Evolutionary conservation across 2,329 filamentous ascomycete species (phyloP).

Genomic region (Beauveria sp.): DNA sequence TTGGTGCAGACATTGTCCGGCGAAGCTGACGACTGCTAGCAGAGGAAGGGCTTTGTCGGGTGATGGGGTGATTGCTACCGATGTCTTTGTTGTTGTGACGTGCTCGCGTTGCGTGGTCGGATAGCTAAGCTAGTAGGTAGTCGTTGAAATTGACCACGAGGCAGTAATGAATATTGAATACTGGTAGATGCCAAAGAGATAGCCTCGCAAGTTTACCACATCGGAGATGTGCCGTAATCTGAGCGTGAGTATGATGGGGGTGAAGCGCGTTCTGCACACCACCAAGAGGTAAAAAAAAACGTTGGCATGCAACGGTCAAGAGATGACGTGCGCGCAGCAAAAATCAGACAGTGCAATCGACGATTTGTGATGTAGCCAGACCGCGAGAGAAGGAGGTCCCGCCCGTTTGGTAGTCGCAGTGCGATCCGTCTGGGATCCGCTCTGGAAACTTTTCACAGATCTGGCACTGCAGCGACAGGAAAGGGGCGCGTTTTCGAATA

Average conservation of each 20-base stretch:
- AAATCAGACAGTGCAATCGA: not conserved
- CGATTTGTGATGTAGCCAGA: not conserved
- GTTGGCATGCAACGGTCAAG: not conserved
- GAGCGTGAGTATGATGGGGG: not conserved
- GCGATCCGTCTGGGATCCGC: slow-evolving; percentile 2
- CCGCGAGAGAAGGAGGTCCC: not conserved
- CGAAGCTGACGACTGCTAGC: not conserved
- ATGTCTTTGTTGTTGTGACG: no score
- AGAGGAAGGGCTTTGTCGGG: not conserved
- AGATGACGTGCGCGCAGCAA: not conserved
- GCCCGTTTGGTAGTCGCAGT: not conserved
- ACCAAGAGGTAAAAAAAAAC: not conserved
- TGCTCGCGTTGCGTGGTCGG: not conserved
- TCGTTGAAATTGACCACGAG: not conserved
- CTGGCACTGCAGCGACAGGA: not conserved
- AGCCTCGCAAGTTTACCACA: not conserved
- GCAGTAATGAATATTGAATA: not conserved
- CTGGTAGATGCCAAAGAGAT: not conserved
- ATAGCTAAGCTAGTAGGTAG: not conserved
- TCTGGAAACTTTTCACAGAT: not conserved
- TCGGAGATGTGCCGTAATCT: not conserved
- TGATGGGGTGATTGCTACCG: not conserved
- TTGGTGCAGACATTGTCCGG: slow-evolving; percentile 38
- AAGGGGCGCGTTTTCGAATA: not conserved
- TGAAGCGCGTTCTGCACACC: not conserved